These are phyloP conservation scores for Tricholoma flavovirens DNA, from an alignment of 768 basidiomycete genomes.

Conservation along the genomic window DNA sequence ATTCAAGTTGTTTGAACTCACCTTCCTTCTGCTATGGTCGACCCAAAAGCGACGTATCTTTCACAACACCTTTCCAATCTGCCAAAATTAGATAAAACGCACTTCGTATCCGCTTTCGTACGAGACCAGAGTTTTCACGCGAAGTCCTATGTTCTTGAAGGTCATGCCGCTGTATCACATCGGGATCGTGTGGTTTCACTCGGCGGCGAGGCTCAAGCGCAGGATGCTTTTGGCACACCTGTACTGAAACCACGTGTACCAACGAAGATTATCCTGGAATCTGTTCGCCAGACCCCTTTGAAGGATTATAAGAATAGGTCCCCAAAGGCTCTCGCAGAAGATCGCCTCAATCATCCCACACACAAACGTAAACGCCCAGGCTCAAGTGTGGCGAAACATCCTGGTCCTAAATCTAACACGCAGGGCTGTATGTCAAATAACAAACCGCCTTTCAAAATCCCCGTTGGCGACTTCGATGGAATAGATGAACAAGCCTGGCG, in stretches of 20 bases:
- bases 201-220: neutral
- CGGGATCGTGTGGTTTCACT: slow-evolving; percentile 19
- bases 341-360: neutral
- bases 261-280: slow-evolving; percentile 1
- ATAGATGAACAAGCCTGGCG: slow-evolving; percentile 24
- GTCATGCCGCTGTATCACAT: slow-evolving; percentile 22
- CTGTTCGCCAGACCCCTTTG: neutral
- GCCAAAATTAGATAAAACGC: slow-evolving; percentile 35
- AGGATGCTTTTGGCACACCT: slow-evolving; percentile 42
- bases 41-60: neutral
- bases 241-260: slow-evolving; percentile 44
- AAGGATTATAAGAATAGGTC: slow-evolving; percentile 6
- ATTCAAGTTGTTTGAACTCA: neutral
- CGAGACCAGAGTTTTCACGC: slow-evolving; percentile 41
- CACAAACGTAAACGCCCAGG: slow-evolving; percentile 2
- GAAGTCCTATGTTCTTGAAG: slow-evolving; percentile 39
- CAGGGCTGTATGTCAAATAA: neutral
- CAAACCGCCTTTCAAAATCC: neutral
- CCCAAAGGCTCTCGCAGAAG: neutral
- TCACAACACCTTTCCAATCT: slow-evolving; percentile 21
- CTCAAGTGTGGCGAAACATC: slow-evolving; percentile 6
- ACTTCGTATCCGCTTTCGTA: slow-evolving; percentile 42
- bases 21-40: neutral
- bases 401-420: neutral
- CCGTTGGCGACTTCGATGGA: neutral